Conservation (phyloP, 1,284 basidiomycete genomes). For the Trichosporon sp. region DNA sequence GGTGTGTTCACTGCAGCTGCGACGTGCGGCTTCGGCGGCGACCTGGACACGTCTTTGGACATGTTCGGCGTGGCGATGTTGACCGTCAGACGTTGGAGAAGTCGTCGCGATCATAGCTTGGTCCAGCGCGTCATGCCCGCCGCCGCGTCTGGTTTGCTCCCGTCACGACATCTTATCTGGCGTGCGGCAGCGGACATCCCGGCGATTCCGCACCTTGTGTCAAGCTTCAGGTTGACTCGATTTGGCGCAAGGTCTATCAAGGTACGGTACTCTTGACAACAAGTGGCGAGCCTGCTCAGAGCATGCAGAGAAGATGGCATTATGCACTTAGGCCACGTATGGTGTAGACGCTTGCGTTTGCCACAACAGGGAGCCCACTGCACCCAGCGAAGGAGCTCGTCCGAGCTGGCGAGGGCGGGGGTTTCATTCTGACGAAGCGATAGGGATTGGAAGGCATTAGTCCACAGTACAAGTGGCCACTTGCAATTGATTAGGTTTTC, state of each 20-base stretch:
- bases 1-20: neutral
- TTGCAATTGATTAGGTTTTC: neutral
- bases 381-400: neutral
- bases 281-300: neutral
- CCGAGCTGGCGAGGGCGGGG: neutral
- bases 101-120: conserved; percentile 1
- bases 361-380: neutral
- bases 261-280: conserved; percentile 6
- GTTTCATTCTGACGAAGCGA: neutral
- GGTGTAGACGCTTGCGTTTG: conserved; percentile 12
- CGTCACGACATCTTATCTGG: conserved; percentile 19
- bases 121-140: conserved; percentile 10
- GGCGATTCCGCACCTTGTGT: neutral
- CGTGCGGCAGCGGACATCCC: neutral
- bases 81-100: neutral
- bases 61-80: neutral
- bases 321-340: neutral
- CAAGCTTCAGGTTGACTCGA: neutral
- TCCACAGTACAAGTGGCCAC: neutral
- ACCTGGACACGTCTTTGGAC: conserved; percentile 6
- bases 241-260: neutral
- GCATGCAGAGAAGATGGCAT: no score
- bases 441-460: neutral
- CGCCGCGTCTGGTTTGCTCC: conserved; percentile 10
- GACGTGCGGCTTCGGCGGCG: neutral